Base-by-base conservation (phyloP, 805 yeast species). In the Kodamaea kakaduensis region DNA sequence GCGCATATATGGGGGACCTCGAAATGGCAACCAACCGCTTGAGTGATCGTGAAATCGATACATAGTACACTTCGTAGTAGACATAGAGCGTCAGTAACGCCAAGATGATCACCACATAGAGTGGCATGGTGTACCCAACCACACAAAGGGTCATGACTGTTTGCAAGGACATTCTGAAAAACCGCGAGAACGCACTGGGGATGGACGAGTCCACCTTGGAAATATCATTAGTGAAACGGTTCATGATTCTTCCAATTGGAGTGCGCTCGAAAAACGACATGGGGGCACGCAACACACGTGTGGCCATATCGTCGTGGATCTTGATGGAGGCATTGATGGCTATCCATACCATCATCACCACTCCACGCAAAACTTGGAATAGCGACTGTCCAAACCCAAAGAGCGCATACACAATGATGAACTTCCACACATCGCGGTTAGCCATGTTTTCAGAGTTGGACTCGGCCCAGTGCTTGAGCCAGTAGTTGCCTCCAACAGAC, bases 221-320 rank as follows among this genome's bases (percentile, higher is more conserved):
- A 8, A 55, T 46, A 21, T 56, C 61, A 28, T 49, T 51, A 8
- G 60, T 44, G 34, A 55, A 56, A 13, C 61, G 34, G 37, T 56
- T 56, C 52, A 56, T 43, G 14, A 56, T 51, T 34, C 61, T 32
- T 3, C 60, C 61, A 22, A 54, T 45, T 3, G 61, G 61, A 1
- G 59, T 55, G 14, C 53, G 52, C 32, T 56, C 61, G 27, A 56
- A 56, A 39, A 52, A 56, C 1, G 52, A 43, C 60, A 56, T 55
- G 3, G 61, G 59, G 1, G 59, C 48, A 22, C 52, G 42, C 41
- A 56, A 47, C 3, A 56, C 51, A 9, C 52, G 42, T 9, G 43
- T 32, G 8, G 54, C 55, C 58, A 56, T 51, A 16, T 42, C 45
- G 31, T 52, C 54, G 30, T 56, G 61, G 30, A 56, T 48, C 21